These are phyloP conservation scores for Camellia lanceoleosa DNA, from an alignment of 148 eudicot genomes.

Conservation along the genomic window DNA sequence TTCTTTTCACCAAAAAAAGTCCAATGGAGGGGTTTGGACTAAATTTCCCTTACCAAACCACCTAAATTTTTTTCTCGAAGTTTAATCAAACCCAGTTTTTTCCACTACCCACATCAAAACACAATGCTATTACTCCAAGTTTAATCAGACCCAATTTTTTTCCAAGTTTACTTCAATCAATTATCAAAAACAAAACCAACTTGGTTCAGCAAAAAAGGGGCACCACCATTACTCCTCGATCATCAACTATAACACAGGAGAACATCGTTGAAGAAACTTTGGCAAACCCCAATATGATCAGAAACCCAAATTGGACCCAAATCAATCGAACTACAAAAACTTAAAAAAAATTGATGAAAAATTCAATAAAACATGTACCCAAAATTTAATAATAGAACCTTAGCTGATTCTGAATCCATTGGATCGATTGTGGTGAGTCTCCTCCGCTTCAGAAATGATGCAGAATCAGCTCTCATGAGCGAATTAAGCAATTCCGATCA, in stretches of 20 bases:
- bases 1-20: no score
- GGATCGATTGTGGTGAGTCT: constrained; percentile 27
- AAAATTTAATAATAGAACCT: constrained; percentile 16
- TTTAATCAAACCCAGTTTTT: background rate
- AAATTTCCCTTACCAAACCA: background rate
- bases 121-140: background rate
- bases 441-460: constrained; percentile 30
- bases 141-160: background rate
- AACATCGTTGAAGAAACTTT: background rate
- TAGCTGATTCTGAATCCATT: constrained; percentile 39
- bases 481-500: background rate
- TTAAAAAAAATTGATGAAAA: no score
- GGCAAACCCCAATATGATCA: background rate
- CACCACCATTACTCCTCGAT: background rate
- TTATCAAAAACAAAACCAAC: background rate
- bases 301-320: background rate
- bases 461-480: constrained; percentile 34
- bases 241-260: background rate
- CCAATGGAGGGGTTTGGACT: no score
- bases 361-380: no score
- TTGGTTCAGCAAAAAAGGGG: background rate
- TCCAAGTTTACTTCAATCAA: background rate
- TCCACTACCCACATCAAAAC: no score
- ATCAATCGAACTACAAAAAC: background rate
- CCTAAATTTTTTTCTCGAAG: background rate